Percentiles rank a stretch among this genome's conserved stretches.
Conservation (phyloP, 2,329 filamentous ascomycete genomes). For the Trichophyton equinum region DNA sequence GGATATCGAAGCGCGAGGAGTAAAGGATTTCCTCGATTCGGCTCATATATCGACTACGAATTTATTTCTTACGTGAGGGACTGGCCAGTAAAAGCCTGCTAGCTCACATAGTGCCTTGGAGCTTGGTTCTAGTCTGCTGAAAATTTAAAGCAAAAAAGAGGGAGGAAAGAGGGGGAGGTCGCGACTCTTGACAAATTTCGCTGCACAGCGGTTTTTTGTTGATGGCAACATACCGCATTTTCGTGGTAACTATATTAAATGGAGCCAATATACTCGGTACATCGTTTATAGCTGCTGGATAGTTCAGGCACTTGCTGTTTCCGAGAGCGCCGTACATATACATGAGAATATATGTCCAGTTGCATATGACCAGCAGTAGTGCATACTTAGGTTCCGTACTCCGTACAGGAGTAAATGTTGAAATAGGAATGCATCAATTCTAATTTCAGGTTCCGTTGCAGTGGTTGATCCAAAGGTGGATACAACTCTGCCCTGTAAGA, state of each 20-base stretch:
- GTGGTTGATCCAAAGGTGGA: neutral
- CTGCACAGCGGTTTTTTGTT: neutral
- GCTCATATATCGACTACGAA: neutral
- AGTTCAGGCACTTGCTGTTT: neutral
- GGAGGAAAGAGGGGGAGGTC: neutral
- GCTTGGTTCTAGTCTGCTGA: neutral
- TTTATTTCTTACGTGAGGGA: neutral
- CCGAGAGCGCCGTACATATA: neutral
- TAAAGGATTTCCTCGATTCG: neutral
- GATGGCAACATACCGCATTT: neutral
- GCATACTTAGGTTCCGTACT: neutral
- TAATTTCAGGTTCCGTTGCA: neutral
- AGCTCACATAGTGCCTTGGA: neutral
- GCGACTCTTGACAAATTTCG: neutral
- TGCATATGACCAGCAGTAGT: neutral
- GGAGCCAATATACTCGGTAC: neutral
- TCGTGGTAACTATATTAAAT: slow-evolving; percentile 1
- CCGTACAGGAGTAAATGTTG: neutral
- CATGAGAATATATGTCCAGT: neutral
- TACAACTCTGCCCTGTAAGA: neutral
- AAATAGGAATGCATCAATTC: neutral
- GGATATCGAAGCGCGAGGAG: slow-evolving; percentile 47
- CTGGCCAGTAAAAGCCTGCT: neutral
- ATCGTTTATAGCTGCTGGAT: neutral
- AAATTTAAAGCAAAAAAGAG: neutral